Conservation (phyloP, 2,329 filamentous ascomycete genomes). For the Talaromyces pinophilus region DNA sequence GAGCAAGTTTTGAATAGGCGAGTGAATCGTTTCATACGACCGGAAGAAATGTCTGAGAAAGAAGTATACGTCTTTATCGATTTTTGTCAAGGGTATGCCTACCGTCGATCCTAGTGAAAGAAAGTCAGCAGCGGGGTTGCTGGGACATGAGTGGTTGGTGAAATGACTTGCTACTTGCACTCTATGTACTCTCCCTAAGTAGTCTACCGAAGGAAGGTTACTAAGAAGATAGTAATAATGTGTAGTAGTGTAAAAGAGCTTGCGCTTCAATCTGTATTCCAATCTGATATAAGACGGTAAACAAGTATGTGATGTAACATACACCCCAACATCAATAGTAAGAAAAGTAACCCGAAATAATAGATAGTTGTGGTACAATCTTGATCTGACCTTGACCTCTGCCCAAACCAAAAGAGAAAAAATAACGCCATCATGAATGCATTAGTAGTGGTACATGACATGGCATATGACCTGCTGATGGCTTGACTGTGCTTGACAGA, state of each 20-base stretch:
- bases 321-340: background rate
- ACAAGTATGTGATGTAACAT: background rate
- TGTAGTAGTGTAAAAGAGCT: background rate
- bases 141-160: background rate
- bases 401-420: background rate
- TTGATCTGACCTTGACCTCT: slow-evolving; percentile 5
- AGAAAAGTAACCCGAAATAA: slow-evolving; percentile 1
- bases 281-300: background rate
- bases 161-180: background rate
- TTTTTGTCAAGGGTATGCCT: background rate
- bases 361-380: slow-evolving; percentile 10
- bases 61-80: background rate
- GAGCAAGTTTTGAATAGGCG: too few relatives aligned
- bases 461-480: background rate
- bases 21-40: background rate
- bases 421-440: slow-evolving; percentile 14
- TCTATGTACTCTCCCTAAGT: too few relatives aligned
- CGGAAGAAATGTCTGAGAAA: background rate
- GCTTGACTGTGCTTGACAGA: background rate
- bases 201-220: background rate
- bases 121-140: background rate
- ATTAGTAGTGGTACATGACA: slow-evolving; percentile 14
- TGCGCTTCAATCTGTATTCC: slow-evolving; percentile 10
- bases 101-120: background rate
- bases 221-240: background rate